Conservation (phyloP, 2,329 filamentous ascomycete genomes). For the Tolypocladium sp. region DNA sequence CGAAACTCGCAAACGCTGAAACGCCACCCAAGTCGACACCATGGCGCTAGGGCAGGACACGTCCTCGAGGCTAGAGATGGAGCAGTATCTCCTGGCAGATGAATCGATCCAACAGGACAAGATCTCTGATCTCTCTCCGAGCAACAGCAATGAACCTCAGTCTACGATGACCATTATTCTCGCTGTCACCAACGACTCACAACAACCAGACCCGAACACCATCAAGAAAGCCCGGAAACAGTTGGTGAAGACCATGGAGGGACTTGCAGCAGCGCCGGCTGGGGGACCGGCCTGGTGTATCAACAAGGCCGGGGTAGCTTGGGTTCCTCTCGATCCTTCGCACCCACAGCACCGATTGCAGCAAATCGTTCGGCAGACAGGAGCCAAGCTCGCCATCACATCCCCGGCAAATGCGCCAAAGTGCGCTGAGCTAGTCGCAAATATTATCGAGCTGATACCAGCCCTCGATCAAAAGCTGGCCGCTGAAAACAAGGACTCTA, state of each 20-base stretch:
- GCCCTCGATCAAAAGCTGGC: neutral
- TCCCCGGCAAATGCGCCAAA: neutral
- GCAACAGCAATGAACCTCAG: neutral
- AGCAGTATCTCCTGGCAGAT: neutral
- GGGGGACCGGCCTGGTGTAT: too few species aligned
- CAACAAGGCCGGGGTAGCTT: conserved; percentile 22
- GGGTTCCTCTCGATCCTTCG: conserved; percentile 24
- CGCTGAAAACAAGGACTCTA: neutral
- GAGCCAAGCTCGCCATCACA: neutral
- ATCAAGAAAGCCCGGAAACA: neutral
- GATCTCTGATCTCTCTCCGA: neutral
- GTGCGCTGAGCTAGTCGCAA: neutral
- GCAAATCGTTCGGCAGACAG: conserved; percentile 6
- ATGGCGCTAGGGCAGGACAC: neutral
- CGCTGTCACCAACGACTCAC: neutral
- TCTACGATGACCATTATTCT: neutral
- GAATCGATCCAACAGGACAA: neutral
- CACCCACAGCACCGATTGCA: conserved; percentile 18
- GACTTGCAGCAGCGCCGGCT: too few species aligned
- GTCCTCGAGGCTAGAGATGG: neutral
- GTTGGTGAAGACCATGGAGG: neutral
- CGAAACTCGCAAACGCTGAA: neutral
- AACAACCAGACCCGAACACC: neutral
- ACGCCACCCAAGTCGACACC: neutral
- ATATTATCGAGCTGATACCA: neutral